phyloP scores from a whole-genome alignment of 768 basidiomycete species.

The Scleroderma citrinum region DNA sequence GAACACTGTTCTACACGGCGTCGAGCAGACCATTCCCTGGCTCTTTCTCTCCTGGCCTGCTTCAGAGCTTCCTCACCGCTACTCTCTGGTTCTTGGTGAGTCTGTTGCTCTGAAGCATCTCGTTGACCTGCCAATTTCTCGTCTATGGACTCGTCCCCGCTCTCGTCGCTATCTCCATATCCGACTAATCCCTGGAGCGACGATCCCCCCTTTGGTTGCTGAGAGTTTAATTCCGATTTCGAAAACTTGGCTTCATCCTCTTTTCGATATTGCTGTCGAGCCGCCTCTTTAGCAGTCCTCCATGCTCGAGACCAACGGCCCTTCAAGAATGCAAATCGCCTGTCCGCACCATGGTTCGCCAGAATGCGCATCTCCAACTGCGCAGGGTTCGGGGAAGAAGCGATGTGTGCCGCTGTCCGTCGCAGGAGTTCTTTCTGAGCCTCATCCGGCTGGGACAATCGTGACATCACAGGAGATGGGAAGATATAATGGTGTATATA shows the following conservation, averaged over 20 bases:
- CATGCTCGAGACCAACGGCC: constrained; percentile 71
- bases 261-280: constrained; percentile 19
- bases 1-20: not conserved
- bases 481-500: not conserved
- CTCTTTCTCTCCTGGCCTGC: not conserved
- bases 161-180: constrained; percentile 55
- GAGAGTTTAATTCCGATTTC: constrained; percentile 9
- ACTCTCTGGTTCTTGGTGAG: not conserved
- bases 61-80: not conserved
- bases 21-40: not conserved
- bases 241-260: constrained; percentile 20
- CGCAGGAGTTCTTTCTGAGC: constrained; percentile 60
- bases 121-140: not conserved
- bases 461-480: not conserved
- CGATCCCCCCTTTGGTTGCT: not conserved
- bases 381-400: constrained; percentile 67
- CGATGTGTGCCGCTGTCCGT: constrained; percentile 65
- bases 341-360: constrained; percentile 76
- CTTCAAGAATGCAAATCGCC: constrained; percentile 73
- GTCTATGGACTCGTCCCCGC: constrained; percentile 20
- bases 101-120: not conserved
- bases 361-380: constrained; percentile 86
- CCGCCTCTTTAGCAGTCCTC: constrained; percentile 48
- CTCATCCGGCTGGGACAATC: constrained; percentile 48
- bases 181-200: constrained; percentile 50